These are phyloP conservation scores for Oropetium thomaeum DNA, from an alignment of 176 grass and related monocot genomes.

Conservation along the genomic window DNA sequence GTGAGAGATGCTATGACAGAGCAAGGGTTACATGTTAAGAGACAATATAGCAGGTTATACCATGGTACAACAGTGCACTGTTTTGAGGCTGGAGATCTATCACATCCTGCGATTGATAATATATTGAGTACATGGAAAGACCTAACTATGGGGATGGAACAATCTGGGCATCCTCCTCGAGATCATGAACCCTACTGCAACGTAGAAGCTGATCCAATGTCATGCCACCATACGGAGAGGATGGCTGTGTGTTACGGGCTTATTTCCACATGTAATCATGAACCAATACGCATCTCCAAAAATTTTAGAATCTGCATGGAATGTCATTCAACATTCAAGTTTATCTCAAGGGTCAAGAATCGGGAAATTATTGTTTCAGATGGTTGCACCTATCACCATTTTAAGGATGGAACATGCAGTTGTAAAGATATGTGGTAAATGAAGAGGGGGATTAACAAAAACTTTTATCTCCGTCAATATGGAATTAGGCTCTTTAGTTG, in stretches of 20 bases:
- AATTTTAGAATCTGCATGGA: slow-evolving; percentile 69
- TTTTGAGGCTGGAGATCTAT: slow-evolving; percentile 62
- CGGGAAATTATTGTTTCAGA: slow-evolving; percentile 53
- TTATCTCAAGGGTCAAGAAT: slow-evolving; percentile 43
- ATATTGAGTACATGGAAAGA: slow-evolving; percentile 51
- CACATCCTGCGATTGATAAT: slow-evolving; percentile 43
- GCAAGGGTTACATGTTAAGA: slow-evolving; percentile 43
- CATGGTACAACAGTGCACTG: slow-evolving; percentile 29
- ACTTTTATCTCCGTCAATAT: no score
- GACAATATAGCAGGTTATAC: slow-evolving; percentile 50
- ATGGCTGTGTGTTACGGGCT: slow-evolving; percentile 55
- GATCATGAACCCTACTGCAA: slow-evolving; percentile 48
- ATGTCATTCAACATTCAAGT: slow-evolving; percentile 62
- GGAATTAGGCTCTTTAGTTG: no score
- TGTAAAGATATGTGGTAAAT: slow-evolving; percentile 56
- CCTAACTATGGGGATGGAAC: slow-evolving; percentile 48
- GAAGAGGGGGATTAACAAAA: neutral
- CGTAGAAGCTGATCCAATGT: slow-evolving; percentile 51
- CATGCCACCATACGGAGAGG: slow-evolving; percentile 70
- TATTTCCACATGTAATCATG: slow-evolving; percentile 34
- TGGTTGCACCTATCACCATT: slow-evolving; percentile 61
- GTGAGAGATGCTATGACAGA: slow-evolving; percentile 52
- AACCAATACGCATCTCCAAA: slow-evolving; percentile 54
- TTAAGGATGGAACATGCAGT: slow-evolving; percentile 48
- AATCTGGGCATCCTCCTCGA: slow-evolving; percentile 42